Evolutionary conservation across 2,329 filamentous ascomycete genomes (phyloP), one percentile per base, ranked within the genome.

Genomic region (Aureobasidium sp.): DNA sequence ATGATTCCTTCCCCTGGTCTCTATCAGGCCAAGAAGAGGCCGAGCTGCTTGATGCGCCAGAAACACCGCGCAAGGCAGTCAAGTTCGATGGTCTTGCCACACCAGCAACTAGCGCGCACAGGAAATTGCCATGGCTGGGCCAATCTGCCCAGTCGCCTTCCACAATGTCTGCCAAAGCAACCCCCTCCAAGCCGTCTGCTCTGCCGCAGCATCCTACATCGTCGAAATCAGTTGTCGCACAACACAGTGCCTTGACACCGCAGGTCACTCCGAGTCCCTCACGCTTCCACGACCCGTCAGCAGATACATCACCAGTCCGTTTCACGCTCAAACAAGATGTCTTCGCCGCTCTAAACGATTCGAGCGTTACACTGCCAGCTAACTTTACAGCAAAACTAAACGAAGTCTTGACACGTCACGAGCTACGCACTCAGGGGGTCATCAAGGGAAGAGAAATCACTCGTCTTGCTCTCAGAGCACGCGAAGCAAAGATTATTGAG

Each of bases 371-470:
- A 1, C 66, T 62, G 7, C 39, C 53, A 26, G 68, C 71, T 1
- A 63, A 68, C 0, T 73, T 76, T 0, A 71, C 77, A 5, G 63
- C 66, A 1, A 72, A 70, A 26, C 71, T 87, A 1, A 71, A 72
- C 0, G 63, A 66, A 27, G 67, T 83, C 8, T 75, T 90, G 36
- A 77, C 80, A 39, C 81, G 75, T 48, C 80, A 89, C 66, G 81
- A 83, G 17, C 74, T 85, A 57, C 80, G 79, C 57, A 79, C 80
- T 0, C 83, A 82, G 67, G 89, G 88, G 0, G 78, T 89, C 23
- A 78, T 79, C 42, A 81, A 81, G 64, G 87, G 87, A 0, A 78
- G 88, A 2, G 88, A 93, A 64, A 82, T 87, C 7, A 80, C 83
- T 3, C 76, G 89, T n/a, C 72, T 82, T 9, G 82, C 81, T 4